Evolutionary conservation across 169 alveolate species (phyloP).

Genomic region (Perkinsus olseni): DNA sequence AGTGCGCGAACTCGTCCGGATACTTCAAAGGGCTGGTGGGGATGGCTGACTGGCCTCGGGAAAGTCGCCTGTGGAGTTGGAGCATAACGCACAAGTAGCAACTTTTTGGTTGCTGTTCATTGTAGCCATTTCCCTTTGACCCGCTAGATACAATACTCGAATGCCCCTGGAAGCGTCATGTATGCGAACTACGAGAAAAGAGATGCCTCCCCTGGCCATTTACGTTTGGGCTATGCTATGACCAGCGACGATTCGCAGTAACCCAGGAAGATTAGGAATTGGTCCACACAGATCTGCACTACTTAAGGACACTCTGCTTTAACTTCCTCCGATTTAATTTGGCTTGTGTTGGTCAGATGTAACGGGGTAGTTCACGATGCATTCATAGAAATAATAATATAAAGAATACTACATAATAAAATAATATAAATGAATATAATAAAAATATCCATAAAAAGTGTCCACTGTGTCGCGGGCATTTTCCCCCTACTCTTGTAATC

Average conservation of each 20-base stretch:
- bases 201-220: neutral
- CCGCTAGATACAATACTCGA: neutral
- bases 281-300: neutral
- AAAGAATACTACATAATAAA: too few relatives aligned
- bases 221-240: neutral
- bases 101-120: neutral
- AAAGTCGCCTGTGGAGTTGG: neutral
- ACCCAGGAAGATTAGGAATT: neutral
- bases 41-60: neutral
- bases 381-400: too few relatives aligned
- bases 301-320: neutral
- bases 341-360: too few relatives aligned
- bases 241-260: neutral
- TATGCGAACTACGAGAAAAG: neutral
- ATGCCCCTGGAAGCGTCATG: neutral
- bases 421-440: too few relatives aligned
- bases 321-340: too few relatives aligned
- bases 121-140: neutral
- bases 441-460: too few relatives aligned
- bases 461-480: too few relatives aligned
- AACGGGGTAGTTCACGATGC: too few relatives aligned
- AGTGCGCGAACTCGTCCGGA: neutral
- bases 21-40: neutral
- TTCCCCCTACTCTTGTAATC: too few relatives aligned
- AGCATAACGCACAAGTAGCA: neutral